phyloP scores from a whole-genome alignment of 371 early-diverging fungal genomes.

The Mucor indicus region DNA sequence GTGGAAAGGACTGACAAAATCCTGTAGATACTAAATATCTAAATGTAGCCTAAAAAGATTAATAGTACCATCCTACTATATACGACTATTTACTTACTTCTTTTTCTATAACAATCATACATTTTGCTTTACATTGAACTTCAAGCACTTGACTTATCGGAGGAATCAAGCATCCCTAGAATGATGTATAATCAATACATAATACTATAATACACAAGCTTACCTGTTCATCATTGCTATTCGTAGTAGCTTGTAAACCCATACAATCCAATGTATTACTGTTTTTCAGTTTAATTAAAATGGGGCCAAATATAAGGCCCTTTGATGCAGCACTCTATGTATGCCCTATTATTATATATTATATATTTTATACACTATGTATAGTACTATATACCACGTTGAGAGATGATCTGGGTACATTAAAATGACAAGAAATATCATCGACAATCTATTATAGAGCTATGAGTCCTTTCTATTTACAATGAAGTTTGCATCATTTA shows the following conservation, averaged over 20 bases:
- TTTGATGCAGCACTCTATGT: constrained; percentile 42
- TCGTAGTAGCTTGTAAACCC: background rate
- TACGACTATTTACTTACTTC: constrained; percentile 21
- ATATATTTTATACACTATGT: background rate
- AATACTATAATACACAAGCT: background rate
- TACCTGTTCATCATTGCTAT: constrained; percentile 31
- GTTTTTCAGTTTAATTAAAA: constrained; percentile 31
- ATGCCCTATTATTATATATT: background rate
- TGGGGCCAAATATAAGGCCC: constrained; percentile 40
- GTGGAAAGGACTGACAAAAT: constrained; percentile 19
- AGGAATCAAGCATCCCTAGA: constrained; percentile 37
- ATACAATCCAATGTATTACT: constrained; percentile 31
- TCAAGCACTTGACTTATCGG: constrained; percentile 26
- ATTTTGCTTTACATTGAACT: constrained; percentile 32
- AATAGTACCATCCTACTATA: background rate
- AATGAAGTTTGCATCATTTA: background rate
- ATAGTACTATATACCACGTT: constrained; percentile 30
- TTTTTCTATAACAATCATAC: constrained; percentile 44
- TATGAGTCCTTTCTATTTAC: background rate
- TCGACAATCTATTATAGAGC: constrained; percentile 31
- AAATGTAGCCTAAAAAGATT: constrained; percentile 35
- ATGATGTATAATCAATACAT: background rate
- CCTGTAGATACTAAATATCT: constrained; percentile 36
- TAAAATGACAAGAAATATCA: constrained; percentile 30
- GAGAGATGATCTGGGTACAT: constrained; percentile 36